Evolutionary conservation across 176 grass and related monocot genomes (phyloP), one percentile per base, ranked within the genome.

Genomic region (Aegilops longissima): DNA sequence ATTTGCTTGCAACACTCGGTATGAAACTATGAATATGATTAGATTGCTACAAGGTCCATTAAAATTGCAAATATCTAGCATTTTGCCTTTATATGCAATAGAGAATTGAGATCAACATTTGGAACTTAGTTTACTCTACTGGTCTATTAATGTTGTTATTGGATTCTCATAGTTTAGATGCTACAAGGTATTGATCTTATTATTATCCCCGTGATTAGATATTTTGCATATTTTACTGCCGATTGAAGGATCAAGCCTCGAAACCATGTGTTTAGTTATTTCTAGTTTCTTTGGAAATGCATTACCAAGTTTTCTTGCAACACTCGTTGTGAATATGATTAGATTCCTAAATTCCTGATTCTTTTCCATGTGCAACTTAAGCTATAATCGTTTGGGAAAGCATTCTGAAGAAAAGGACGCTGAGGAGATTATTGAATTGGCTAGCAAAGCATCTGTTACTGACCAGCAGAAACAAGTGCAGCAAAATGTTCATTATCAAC

Each of bases 391-490:
- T 75, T 83, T 96, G 61, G 97, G 97, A 78, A 74, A 83, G 62
- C 87, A 94, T 88, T 94, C 89, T 73, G 85, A 93, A 83, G 90
- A 91, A 78, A 94, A 91, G 64, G 96, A 95, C 63, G 92, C 87
- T 3, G 94, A 99, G 8, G 94, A 99, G 86, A 93, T 96, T 73
- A 99, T 96, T 79, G 88, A 93, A 8, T 77, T 99, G 90, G 92
- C 92, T 73, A 89, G 64, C 87, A 96, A 94, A 90, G 88, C 90
- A n/a, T 94, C 94, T 87, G 88, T 96, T 82, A 44, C 69, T 77
- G 90, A 94, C 17, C 97, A 96, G 84, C 71, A 88, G 87, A 94
- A 87, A 77, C 92, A 99, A 84, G 97, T 99, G 33, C 92, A 99
- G 58, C 90, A 96, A 69, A 99, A 99, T 78, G 69, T 99, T 30